phyloP scores from a whole-genome alignment of 495 filamentous ascomycete genomes.

The Apiosordaria backusii region DNA sequence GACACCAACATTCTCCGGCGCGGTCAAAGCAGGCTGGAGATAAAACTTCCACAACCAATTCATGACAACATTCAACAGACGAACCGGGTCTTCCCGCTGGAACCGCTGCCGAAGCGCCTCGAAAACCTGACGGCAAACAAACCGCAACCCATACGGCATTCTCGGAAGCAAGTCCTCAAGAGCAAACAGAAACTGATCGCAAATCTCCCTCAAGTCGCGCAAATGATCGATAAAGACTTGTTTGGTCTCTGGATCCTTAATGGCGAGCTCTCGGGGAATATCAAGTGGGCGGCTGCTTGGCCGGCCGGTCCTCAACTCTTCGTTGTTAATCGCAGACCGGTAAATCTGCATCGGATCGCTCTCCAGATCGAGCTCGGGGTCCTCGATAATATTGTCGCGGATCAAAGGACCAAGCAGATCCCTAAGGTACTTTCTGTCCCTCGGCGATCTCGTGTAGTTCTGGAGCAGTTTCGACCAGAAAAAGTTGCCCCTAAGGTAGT shows the following conservation, averaged over 20 bases:
- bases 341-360: conserved; percentile 99
- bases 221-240: conserved; percentile 89
- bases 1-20: conserved; percentile 86
- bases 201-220: conserved; percentile 87
- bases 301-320: conserved; percentile 87
- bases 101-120: conserved; percentile 72
- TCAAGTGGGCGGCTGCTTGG: conserved; percentile 74
- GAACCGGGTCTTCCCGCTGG: conserved; percentile 69
- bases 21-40: conserved; percentile 78
- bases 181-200: conserved; percentile 77
- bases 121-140: conserved; percentile 82
- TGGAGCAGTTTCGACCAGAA: conserved; percentile 87
- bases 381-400: conserved; percentile 84
- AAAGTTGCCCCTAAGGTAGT: conserved; percentile 84
- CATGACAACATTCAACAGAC: conserved; percentile 77
- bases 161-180: conserved; percentile 78
- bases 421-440: conserved; percentile 86
- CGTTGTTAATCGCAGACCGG: conserved; percentile 88
- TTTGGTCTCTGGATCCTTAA: conserved; percentile 87
- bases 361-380: conserved; percentile 85
- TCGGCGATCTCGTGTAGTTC: conserved; percentile 86
- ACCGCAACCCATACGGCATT: conserved; percentile 92
- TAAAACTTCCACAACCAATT: conserved; percentile 94
- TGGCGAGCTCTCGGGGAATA: conserved; percentile 84
- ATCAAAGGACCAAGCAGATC: conserved; percentile 80